These are phyloP conservation scores for Phytophthora hibernalis DNA, from an alignment of 352 stramenopile species.

Conservation along the genomic window DNA sequence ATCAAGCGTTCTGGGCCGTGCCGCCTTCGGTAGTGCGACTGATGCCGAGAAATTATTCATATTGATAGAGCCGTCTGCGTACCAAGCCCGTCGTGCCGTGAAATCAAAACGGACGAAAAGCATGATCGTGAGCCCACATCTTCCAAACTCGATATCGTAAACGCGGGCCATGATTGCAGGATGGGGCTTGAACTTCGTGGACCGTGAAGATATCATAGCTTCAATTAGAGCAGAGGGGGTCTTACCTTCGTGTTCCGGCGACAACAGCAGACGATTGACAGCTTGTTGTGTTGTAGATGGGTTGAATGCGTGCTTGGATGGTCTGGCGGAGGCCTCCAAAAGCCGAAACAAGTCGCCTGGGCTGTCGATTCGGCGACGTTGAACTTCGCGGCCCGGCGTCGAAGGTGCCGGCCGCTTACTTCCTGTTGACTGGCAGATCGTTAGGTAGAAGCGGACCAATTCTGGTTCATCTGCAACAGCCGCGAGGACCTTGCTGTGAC, in stretches of 20 bases:
- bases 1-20: background rate
- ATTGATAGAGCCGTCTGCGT: constrained; percentile 16
- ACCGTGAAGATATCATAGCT: constrained; percentile 20
- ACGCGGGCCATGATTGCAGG: constrained; percentile 9
- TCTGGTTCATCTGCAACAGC: too few species aligned
- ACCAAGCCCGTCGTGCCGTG: constrained; percentile 10
- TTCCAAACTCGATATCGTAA: constrained; percentile 21
- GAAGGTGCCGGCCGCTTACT: too few species aligned
- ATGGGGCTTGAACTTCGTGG: constrained; percentile 28
- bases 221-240: constrained; percentile 1
- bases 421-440: too few species aligned
- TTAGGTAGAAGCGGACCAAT: too few species aligned
- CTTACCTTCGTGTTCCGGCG: constrained; percentile 17
- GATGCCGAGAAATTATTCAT: constrained; percentile 17
- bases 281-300: too few species aligned
- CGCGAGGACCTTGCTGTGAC: too few species aligned
- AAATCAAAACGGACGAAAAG: constrained; percentile 23
- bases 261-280: too few species aligned
- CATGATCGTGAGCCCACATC: constrained; percentile 14
- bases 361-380: too few species aligned
- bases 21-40: constrained; percentile 1
- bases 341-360: too few species aligned
- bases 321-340: too few species aligned
- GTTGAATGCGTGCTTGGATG: too few species aligned
- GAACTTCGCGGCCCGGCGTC: too few species aligned